A percentile compares a stretch with the other conserved stretches of the same genome.
Conservation (phyloP, 257 asterid genomes). For the Scutellaria galericulata region DNA sequence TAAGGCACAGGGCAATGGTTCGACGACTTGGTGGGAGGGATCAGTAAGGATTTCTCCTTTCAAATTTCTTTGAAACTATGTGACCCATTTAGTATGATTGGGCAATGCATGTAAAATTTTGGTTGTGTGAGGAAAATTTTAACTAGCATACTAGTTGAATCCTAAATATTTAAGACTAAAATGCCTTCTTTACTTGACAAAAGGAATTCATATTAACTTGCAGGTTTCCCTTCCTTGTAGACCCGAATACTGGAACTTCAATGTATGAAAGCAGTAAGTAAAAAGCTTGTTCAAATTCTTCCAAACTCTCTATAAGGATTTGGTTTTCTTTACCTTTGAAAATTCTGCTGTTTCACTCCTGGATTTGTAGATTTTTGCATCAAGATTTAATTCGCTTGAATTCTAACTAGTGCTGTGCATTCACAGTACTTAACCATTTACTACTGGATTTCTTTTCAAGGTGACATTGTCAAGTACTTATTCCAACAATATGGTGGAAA, state of each 20-base stretch:
- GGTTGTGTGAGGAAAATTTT: too few relatives aligned
- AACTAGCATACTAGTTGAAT: slow-evolving; percentile 1
- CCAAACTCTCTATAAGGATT: slow-evolving; percentile 3
- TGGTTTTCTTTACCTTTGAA: neutral
- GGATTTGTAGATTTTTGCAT: slow-evolving; percentile 10
- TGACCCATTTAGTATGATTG: neutral
- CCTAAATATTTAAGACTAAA: neutral
- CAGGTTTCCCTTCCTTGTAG: slow-evolving; percentile 83
- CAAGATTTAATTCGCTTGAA: slow-evolving; percentile 1
- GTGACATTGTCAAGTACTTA: slow-evolving; percentile 73
- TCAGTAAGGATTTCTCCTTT: slow-evolving; percentile 51
- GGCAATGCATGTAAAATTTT: neutral
- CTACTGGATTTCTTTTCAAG: slow-evolving; percentile 40
- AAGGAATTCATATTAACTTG: slow-evolving; percentile 26
- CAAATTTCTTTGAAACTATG: neutral
- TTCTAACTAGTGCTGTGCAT: neutral
- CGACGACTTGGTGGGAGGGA: slow-evolving; percentile 70
- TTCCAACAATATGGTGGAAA: slow-evolving; percentile 77
- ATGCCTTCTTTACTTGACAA: slow-evolving; percentile 27
- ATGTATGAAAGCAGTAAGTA: slow-evolving; percentile 77
- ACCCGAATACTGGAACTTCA: slow-evolving; percentile 72
- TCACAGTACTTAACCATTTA: slow-evolving; percentile 3
- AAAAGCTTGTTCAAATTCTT: neutral
- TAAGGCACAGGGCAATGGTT: slow-evolving; percentile 70
- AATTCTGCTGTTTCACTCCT: neutral